phyloP scores from a whole-genome alignment of 441 rosid species.

The Mallotus repandus region DNA sequence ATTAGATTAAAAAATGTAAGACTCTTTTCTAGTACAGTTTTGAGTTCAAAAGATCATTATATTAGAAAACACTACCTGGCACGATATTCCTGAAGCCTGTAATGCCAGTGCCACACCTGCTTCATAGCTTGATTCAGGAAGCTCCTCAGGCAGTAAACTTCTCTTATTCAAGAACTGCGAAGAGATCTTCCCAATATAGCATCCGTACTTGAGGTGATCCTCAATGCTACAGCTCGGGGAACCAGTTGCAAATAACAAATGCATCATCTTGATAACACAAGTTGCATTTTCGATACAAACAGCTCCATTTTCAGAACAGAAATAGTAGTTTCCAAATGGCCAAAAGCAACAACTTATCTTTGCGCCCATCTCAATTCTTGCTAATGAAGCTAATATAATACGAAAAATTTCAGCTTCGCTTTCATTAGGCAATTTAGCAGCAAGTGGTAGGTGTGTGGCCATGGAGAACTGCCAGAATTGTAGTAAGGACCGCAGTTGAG shows the following conservation, averaged over 20 bases:
- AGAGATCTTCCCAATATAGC: conserved; percentile 40
- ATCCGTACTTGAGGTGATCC: conserved; percentile 62
- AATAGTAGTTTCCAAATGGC: conserved; percentile 75
- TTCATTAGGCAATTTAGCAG: conserved; percentile 18
- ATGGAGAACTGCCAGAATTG: conserved; percentile 28
- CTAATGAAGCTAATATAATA: conserved; percentile 20
- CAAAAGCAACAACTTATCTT: conserved; percentile 31
- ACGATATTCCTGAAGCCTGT: conserved; percentile 52
- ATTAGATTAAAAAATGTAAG: not conserved
- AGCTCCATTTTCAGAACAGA: conserved; percentile 67
- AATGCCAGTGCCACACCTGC: conserved; percentile 61
- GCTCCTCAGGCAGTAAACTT: conserved; percentile 31
- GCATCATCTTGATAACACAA: conserved; percentile 53
- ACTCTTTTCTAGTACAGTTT: not conserved
- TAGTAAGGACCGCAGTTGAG: conserved; percentile 29
- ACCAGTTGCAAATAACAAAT: conserved; percentile 35
- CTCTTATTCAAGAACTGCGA: conserved; percentile 41
- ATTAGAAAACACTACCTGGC: conserved; percentile 31
- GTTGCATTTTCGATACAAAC: conserved; percentile 58
- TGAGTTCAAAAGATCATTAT: not conserved
- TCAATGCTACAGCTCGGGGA: conserved; percentile 39
- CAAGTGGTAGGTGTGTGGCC: conserved; percentile 1
- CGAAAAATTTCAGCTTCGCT: conserved; percentile 23
- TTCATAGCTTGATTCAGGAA: conserved; percentile 56
- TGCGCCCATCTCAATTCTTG: conserved; percentile 17